phyloP scores from a whole-genome alignment of 768 basidiomycete species.

The Tubosaeta sp. region DNA sequence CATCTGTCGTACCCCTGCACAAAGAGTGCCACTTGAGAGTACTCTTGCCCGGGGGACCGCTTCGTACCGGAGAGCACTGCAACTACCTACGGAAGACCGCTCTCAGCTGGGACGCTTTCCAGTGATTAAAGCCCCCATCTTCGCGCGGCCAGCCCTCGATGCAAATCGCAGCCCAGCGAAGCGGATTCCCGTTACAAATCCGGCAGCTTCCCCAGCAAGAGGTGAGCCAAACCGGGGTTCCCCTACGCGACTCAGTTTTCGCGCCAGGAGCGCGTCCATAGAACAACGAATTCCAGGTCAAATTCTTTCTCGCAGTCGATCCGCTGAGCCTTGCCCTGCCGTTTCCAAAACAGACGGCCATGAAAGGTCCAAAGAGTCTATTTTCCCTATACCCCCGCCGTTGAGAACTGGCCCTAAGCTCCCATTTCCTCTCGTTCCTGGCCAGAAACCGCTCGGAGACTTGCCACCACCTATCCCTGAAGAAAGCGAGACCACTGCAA shows the following conservation, averaged over 20 bases:
- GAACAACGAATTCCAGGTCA: conserved; percentile 28
- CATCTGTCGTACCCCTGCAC: conserved; percentile 54
- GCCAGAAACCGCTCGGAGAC: conserved; percentile 16
- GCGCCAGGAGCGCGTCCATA: conserved; percentile 32
- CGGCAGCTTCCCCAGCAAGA: conserved; percentile 24
- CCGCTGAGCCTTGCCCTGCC: conserved; percentile 23
- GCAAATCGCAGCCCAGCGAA: conserved; percentile 35
- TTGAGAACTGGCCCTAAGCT: conserved; percentile 14
- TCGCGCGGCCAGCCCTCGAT: conserved; percentile 37
- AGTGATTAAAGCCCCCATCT: conserved; percentile 30
- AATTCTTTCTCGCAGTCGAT: conserved; percentile 23
- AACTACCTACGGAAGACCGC: conserved; percentile 28
- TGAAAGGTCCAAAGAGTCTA: conserved; percentile 16
- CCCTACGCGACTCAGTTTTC: conserved; percentile 16
- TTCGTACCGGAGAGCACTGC: conserved; percentile 44
- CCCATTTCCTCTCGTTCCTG: conserved; percentile 27
- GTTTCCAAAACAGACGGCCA: conserved; percentile 4
- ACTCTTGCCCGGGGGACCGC: conserved; percentile 47
- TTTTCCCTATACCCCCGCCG: conserved; percentile 16
- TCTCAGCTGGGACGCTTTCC: conserved; percentile 13
- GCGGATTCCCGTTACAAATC: conserved; percentile 29
- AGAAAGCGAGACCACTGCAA: conserved; percentile 20
- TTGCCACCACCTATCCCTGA: conserved; percentile 32
- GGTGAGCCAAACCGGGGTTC: conserved; percentile 4
- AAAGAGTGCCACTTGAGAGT: conserved; percentile 54